phyloP scores from a whole-genome alignment of 352 stramenopile species.

The Phytophthora pistaciae region DNA sequence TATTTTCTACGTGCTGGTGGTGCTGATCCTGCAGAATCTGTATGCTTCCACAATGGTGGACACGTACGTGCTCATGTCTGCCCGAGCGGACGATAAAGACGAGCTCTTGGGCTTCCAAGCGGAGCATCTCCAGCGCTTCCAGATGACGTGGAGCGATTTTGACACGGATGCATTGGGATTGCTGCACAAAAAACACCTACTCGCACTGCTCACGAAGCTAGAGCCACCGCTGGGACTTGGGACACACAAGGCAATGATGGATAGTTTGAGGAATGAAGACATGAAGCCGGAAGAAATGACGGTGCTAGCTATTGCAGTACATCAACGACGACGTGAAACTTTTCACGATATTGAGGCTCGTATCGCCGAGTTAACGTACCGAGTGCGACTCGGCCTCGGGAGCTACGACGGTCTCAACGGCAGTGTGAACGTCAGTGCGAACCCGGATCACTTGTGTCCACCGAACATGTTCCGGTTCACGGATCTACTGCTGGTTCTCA shows the following conservation, averaged over 20 bases:
- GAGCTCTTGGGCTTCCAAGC: slow-evolving; percentile 71
- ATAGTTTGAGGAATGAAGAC: slow-evolving; percentile 45
- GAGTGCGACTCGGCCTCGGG: slow-evolving; percentile 67
- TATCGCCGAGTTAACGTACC: slow-evolving; percentile 71
- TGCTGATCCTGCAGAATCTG: slow-evolving; percentile 83
- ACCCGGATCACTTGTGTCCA: slow-evolving; percentile 39
- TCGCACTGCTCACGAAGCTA: slow-evolving; percentile 62
- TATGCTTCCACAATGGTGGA: slow-evolving; percentile 87
- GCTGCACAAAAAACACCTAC: slow-evolving; percentile 73
- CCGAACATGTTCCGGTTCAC: slow-evolving; percentile 81
- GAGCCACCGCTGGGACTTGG: slow-evolving; percentile 67
- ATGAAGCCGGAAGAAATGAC: slow-evolving; percentile 37
- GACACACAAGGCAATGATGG: slow-evolving; percentile 44
- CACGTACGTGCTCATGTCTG: slow-evolving; percentile 82
- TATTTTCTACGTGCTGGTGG: slow-evolving; percentile 82
- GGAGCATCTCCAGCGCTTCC: slow-evolving; percentile 71
- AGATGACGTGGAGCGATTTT: slow-evolving; percentile 79
- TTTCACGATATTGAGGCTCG: slow-evolving; percentile 82
- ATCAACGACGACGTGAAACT: slow-evolving; percentile 56
- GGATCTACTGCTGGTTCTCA: slow-evolving; percentile 77
- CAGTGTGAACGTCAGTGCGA: slow-evolving; percentile 24
- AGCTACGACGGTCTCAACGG: slow-evolving; percentile 48
- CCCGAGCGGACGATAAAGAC: slow-evolving; percentile 65
- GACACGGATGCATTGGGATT: slow-evolving; percentile 79
- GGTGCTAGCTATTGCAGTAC: slow-evolving; percentile 39